Conservation (phyloP, 768 basidiomycete genomes). For the Mycena pura region DNA sequence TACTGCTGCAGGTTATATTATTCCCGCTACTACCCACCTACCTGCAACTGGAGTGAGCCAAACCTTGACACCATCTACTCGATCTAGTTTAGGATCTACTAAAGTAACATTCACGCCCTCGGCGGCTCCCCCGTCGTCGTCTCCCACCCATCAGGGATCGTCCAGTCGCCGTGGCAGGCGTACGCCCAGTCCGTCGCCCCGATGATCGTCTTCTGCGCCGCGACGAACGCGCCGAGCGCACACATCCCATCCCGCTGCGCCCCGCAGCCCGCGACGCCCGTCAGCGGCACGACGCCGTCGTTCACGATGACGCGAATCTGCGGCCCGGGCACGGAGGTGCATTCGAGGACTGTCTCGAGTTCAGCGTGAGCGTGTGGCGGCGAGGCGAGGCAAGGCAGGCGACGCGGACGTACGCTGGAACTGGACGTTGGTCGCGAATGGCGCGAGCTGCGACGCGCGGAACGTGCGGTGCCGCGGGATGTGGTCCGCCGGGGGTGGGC, state of each 20-base stretch:
- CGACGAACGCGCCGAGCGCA: constrained; percentile 71
- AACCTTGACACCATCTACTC: too few species aligned
- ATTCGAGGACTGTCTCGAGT: constrained; percentile 84
- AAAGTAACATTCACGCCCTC: neutral
- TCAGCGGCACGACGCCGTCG: constrained; percentile 84
- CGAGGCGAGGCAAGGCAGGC: constrained; percentile 1
- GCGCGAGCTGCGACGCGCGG: constrained; percentile 70
- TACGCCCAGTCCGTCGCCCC: constrained; percentile 73
- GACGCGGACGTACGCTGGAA: too few species aligned
- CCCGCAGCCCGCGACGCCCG: constrained; percentile 75
- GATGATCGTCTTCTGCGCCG: constrained; percentile 71
- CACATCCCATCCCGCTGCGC: constrained; percentile 79
- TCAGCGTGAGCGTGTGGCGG: constrained; percentile 47
- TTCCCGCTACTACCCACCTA: too few species aligned
- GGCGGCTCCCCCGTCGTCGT: constrained; percentile 75
- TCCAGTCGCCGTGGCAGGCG: constrained; percentile 81
- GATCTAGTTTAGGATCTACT: too few species aligned
- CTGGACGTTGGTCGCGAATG: neutral
- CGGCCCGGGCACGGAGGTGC: constrained; percentile 52
- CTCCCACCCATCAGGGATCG: constrained; percentile 75
- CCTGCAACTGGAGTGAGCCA: too few species aligned
- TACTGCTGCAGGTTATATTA: too few species aligned
- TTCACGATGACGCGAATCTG: constrained; percentile 88
- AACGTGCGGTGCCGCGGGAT: constrained; percentile 66
- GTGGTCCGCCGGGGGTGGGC: constrained; percentile 77